phyloP scores from a whole-genome alignment of 306 rosid genomes.

The Cicer bijugum region DNA sequence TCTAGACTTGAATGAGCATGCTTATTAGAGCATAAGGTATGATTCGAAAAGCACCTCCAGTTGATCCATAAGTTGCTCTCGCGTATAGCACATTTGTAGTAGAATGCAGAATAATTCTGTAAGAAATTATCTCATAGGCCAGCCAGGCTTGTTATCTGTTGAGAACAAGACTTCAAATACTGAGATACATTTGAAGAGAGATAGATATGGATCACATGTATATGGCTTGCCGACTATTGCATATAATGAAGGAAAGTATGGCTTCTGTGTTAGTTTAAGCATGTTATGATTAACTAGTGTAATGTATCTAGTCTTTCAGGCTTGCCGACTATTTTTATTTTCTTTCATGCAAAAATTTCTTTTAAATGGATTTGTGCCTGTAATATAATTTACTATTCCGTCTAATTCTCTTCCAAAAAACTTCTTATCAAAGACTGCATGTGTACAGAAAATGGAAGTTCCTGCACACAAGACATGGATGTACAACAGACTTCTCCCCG shows the following conservation, averaged over 20 bases:
- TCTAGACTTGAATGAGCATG: conserved; percentile 1
- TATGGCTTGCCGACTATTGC: conserved; percentile 17
- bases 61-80: conserved; percentile 19
- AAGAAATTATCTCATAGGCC: conserved; percentile 28
- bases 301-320: conserved; percentile 18
- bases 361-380: no score
- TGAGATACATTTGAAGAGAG: conserved; percentile 16
- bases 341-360: no score
- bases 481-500: no score
- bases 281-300: conserved; percentile 4
- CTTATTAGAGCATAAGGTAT: conserved; percentile 17
- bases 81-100: not conserved
- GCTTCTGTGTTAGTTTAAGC: conserved; percentile 2
- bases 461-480: no score
- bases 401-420: no score
- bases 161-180: conserved; percentile 28
- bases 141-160: conserved; percentile 24
- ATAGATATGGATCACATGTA: conserved; percentile 33
- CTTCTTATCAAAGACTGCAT: no score
- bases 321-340: not conserved
- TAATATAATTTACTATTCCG: no score
- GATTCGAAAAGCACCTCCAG: conserved; percentile 3
- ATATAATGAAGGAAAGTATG: conserved; percentile 47
- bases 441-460: no score
- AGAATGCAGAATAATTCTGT: conserved; percentile 32